phyloP scores from a whole-genome alignment of 345 rosid genomes.

The Kandelia obovata region DNA sequence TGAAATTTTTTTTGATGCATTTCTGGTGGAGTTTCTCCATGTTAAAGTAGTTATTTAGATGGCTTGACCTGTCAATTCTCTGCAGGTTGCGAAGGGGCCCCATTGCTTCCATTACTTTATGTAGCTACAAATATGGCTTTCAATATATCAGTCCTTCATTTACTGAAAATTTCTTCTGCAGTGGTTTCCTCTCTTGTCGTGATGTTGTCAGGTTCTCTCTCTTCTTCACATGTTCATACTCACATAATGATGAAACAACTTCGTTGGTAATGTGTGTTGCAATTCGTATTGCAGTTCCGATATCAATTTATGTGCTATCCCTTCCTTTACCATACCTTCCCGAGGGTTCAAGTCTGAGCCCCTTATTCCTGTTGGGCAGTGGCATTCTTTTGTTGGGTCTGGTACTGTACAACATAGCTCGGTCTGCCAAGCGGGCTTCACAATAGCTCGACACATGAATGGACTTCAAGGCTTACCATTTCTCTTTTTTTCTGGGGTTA shows the following conservation, averaged over 20 bases:
- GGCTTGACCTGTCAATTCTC: not conserved
- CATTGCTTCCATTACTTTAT: slow-evolving; percentile 71
- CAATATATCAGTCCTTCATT: slow-evolving; percentile 70
- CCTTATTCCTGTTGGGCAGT: slow-evolving; percentile 51
- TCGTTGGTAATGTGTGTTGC: not conserved
- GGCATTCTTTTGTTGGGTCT: slow-evolving; percentile 61
- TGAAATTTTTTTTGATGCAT: too few species aligned
- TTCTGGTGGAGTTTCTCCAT: not conserved
- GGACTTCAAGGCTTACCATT: not conserved
- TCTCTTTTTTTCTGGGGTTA: too few species aligned
- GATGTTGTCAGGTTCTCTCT: slow-evolving; percentile 56
- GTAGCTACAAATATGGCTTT: slow-evolving; percentile 60
- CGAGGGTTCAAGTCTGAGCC: slow-evolving; percentile 66
- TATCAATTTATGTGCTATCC: slow-evolving; percentile 63
- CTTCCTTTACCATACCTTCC: slow-evolving; percentile 82
- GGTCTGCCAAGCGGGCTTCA: slow-evolving; percentile 27
- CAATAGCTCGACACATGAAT: slow-evolving; percentile 7
- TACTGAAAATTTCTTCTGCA: slow-evolving; percentile 71
- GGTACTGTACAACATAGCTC: slow-evolving; percentile 53
- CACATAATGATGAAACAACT: not conserved
- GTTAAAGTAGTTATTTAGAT: not conserved
- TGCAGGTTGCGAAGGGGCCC: slow-evolving; percentile 75
- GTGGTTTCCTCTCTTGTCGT: slow-evolving; percentile 65
- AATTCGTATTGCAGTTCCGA: slow-evolving; percentile 51
- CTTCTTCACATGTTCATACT: not conserved